These are phyloP conservation scores for Aristolochia contorta DNA, from an alignment of 164 flowering plant species.

Conservation along the genomic window DNA sequence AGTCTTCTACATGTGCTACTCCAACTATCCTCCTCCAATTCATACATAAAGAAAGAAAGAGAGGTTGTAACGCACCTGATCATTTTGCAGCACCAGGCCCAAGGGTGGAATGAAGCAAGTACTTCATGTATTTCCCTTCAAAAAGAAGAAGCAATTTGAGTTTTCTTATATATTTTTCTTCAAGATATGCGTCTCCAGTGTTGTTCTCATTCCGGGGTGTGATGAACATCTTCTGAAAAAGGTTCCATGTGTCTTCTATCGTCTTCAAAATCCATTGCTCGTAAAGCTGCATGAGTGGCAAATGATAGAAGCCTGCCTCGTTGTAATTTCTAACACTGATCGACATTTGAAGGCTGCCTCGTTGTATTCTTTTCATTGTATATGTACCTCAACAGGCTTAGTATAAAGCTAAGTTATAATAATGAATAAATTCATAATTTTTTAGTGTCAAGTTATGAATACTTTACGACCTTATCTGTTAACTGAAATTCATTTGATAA, in stretches of 20 bases:
- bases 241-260: slow-evolving; percentile 73
- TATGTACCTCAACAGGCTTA: too few species aligned
- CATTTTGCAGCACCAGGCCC: slow-evolving; percentile 99
- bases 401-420: too few species aligned
- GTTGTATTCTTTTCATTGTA: too few species aligned
- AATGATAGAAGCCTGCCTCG: background rate
- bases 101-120: slow-evolving; percentile 75
- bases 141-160: slow-evolving; percentile 44
- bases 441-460: too few species aligned
- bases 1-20: slow-evolving; percentile 93
- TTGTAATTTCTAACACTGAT: too few species aligned
- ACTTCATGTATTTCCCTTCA: slow-evolving; percentile 48
- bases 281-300: slow-evolving; percentile 38
- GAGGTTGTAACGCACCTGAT: slow-evolving; percentile 42
- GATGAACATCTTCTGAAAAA: slow-evolving; percentile 59
- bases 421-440: too few species aligned
- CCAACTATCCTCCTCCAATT: slow-evolving; percentile 83
- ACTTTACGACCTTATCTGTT: too few species aligned
- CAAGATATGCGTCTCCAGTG: slow-evolving; percentile 85
- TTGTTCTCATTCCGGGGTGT: slow-evolving; percentile 67
- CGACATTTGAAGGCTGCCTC: too few species aligned
- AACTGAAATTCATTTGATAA: too few species aligned
- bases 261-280: slow-evolving; percentile 78
- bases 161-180: slow-evolving; percentile 55
- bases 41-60: background rate